A percentile compares a stretch with the other conserved stretches of the same genome.
phyloP scores from a whole-genome alignment of 2,329 filamentous ascomycete species.

The Paraphoma chrysanthemicola region DNA sequence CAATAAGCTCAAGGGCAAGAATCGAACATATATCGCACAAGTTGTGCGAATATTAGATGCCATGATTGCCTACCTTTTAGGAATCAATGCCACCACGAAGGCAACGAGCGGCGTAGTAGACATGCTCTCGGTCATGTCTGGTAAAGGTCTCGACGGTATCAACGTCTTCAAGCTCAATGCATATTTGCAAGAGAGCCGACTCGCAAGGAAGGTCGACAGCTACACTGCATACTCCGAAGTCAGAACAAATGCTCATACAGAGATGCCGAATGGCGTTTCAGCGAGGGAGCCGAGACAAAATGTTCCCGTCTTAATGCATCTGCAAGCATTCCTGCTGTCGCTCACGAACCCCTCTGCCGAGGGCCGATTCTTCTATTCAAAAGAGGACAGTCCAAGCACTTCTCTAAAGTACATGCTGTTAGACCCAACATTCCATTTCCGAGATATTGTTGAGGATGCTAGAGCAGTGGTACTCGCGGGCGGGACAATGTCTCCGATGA shows the following conservation, averaged over 20 bases:
- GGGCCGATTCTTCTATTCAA: slow-evolving; percentile 66
- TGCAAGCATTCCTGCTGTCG: slow-evolving; percentile 75
- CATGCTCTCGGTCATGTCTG: slow-evolving; percentile 74
- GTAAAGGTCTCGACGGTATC: slow-evolving; percentile 92
- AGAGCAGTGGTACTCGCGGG: slow-evolving; percentile 89
- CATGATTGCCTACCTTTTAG: slow-evolving; percentile 72
- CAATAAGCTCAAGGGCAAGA: slow-evolving; percentile 86
- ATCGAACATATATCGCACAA: slow-evolving; percentile 89
- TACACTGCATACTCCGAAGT: slow-evolving; percentile 73
- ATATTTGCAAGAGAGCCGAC: slow-evolving; percentile 89
- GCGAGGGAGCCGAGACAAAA: slow-evolving; percentile 35
- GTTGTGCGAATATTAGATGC: slow-evolving; percentile 84
- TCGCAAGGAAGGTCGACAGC: slow-evolving; percentile 93
- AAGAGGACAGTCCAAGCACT: slow-evolving; percentile 59
- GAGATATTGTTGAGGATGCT: slow-evolving; percentile 82
- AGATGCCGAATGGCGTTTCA: slow-evolving; percentile 8
- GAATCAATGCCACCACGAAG: slow-evolving; percentile 49
- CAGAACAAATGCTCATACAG: slow-evolving; percentile 38
- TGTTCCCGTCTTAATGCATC: slow-evolving; percentile 66
- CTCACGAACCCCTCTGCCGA: slow-evolving; percentile 83
- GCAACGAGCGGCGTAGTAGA: slow-evolving; percentile 71
- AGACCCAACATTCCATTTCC: slow-evolving; percentile 90
- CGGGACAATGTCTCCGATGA: slow-evolving; percentile 97
- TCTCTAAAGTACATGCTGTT: slow-evolving; percentile 84
- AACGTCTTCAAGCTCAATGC: slow-evolving; percentile 87